Percentiles rank a stretch among this genome's conserved stretches.
Evolutionary conservation across 768 basidiomycete species (phyloP).

Genomic region (Xerocomellus amylosporus): DNA sequence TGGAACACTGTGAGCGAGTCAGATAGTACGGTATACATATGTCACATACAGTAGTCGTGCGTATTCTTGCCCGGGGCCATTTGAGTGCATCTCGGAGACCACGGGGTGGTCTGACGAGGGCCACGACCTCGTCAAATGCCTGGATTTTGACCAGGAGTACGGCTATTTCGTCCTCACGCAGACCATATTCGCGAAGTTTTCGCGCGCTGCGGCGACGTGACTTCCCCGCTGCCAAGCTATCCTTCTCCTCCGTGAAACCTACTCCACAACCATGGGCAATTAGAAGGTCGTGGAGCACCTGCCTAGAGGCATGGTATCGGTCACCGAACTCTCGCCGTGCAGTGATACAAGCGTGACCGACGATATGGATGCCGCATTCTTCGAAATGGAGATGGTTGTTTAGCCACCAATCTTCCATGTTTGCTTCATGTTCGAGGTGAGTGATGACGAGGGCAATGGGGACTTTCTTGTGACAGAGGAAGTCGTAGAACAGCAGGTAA

Average conservation of each 20-base stretch:
- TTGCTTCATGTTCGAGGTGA: constrained; percentile 34
- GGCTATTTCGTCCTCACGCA: background rate
- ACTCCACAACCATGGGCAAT: constrained; percentile 14
- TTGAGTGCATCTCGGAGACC: background rate
- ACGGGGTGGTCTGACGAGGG: background rate
- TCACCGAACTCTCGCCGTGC: constrained; percentile 29
- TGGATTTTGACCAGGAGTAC: background rate
- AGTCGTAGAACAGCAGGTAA: constrained; percentile 34
- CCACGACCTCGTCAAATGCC: background rate
- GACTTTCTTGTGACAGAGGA: constrained; percentile 31
- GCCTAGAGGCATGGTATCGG: constrained; percentile 24
- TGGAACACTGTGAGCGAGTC: background rate
- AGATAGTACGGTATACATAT: background rate
- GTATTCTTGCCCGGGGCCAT: background rate
- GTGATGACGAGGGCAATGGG: constrained; percentile 34
- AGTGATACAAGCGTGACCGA: constrained; percentile 36
- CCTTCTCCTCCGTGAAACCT: background rate
- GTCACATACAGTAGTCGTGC: background rate
- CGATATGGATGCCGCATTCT: constrained; percentile 18
- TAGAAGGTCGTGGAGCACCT: constrained; percentile 23
- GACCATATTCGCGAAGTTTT: too few species aligned
- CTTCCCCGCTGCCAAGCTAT: too few species aligned
- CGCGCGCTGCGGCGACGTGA: too few species aligned
- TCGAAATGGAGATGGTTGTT: constrained; percentile 24
- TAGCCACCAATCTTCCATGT: constrained; percentile 38